These are phyloP conservation scores for Themeda triandra DNA, from an alignment of 176 grass and related monocot genomes.

Conservation along the genomic window DNA sequence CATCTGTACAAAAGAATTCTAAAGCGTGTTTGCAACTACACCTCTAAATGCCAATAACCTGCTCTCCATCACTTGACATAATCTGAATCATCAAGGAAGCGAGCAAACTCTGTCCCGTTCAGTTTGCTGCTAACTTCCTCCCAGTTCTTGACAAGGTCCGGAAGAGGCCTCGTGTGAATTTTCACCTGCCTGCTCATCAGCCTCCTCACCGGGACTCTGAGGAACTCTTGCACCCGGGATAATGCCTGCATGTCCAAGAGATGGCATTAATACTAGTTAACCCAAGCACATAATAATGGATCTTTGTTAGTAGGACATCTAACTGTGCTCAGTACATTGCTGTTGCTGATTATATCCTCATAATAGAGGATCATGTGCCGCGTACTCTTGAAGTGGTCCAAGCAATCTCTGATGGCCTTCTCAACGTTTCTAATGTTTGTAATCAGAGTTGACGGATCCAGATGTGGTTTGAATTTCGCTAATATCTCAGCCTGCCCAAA, in stretches of 20 bases:
- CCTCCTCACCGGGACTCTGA: slow-evolving; percentile 53
- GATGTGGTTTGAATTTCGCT: slow-evolving; percentile 78
- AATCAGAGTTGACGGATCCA: slow-evolving; percentile 58
- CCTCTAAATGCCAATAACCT: neutral
- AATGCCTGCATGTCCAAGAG: slow-evolving; percentile 46
- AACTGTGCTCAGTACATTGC: slow-evolving; percentile 42
- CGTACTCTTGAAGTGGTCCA: slow-evolving; percentile 54
- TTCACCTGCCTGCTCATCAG: slow-evolving; percentile 87
- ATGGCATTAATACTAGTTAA: neutral
- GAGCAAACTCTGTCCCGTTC: slow-evolving; percentile 60
- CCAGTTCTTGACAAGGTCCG: slow-evolving; percentile 68
- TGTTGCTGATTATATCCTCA: slow-evolving; percentile 69
- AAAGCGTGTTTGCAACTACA: neutral
- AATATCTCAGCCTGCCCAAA: slow-evolving; percentile 73
- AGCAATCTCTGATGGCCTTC: slow-evolving; percentile 61
- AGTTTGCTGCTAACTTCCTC: slow-evolving; percentile 65
- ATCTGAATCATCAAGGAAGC: slow-evolving; percentile 70
- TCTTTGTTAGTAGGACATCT: neutral
- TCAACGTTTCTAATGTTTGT: slow-evolving; percentile 53
- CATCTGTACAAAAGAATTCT: slow-evolving; percentile 29
- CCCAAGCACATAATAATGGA: neutral
- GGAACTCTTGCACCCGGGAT: slow-evolving; percentile 62
- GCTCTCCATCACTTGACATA: slow-evolving; percentile 16
- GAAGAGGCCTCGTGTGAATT: slow-evolving; percentile 74
- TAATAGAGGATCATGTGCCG: slow-evolving; percentile 77